phyloP scores from a whole-genome alignment of 495 filamentous ascomycete species.

The Pseudevernia furfuracea region DNA sequence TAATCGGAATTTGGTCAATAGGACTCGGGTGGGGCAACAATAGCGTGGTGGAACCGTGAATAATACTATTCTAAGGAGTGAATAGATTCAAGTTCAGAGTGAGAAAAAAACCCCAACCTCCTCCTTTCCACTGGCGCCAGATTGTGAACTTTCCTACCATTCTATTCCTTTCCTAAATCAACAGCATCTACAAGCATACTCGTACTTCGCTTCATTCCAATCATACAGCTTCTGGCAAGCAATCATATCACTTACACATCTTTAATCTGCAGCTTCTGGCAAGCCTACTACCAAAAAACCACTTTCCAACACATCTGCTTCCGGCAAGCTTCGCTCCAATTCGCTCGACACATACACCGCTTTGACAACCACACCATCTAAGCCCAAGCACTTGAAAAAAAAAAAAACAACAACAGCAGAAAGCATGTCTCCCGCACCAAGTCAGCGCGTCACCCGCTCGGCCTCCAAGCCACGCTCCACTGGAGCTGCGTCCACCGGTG shows the following conservation, averaged over 20 bases:
- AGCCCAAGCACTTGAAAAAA: background rate
- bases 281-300: background rate
- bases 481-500: background rate
- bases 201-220: slow-evolving; percentile 6
- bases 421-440: slow-evolving; percentile 4
- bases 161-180: background rate
- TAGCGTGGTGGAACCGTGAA: background rate
- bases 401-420: background rate
- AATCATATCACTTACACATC: slow-evolving; percentile 6
- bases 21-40: background rate
- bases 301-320: slow-evolving; percentile 1
- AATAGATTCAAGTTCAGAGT: slow-evolving; percentile 3
- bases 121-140: slow-evolving; percentile 3
- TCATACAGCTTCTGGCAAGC: slow-evolving; percentile 16
- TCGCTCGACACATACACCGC: background rate
- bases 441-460: slow-evolving; percentile 9
- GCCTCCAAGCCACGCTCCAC: slow-evolving; percentile 13
- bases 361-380: background rate
- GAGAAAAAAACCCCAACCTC: slow-evolving; percentile 7
- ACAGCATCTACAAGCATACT: slow-evolving; percentile 1
- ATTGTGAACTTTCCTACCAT: slow-evolving; percentile 2
- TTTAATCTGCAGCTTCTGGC: slow-evolving; percentile 13
- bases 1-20: background rate
- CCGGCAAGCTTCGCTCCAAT: slow-evolving; percentile 4
- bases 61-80: slow-evolving; percentile 8